A percentile compares a stretch with the other conserved stretches of the same genome.
Evolutionary conservation across 2,329 filamentous ascomycete species (phyloP).

Genomic region (Nemania serpens): DNA sequence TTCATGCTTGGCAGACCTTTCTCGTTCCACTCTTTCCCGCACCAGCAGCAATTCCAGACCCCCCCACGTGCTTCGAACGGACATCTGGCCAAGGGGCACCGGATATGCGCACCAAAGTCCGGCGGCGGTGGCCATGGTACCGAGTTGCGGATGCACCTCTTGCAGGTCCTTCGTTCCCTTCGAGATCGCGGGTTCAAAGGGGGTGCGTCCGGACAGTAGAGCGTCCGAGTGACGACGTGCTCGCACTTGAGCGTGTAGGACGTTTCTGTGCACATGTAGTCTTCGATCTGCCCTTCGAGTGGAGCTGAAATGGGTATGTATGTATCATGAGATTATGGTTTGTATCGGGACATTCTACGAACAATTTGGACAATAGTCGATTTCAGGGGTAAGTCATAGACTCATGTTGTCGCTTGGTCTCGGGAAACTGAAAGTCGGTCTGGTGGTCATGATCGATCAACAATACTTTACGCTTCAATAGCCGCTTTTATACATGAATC

Average conservation of each 20-base stretch:
- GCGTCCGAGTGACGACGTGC: conserved; percentile 52
- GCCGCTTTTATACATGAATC: conserved; percentile 1
- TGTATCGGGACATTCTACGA: background rate
- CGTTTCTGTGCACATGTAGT: conserved; percentile 54
- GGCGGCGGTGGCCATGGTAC: conserved; percentile 55
- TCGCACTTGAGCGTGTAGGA: conserved; percentile 57
- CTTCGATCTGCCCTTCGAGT: background rate
- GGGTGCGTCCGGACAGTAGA: conserved; percentile 51
- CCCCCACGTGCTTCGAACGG: conserved; percentile 56
- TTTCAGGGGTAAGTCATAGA: background rate
- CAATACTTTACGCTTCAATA: background rate
- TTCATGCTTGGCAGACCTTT: conserved; percentile 35
- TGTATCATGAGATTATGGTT: background rate
- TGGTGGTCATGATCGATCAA: background rate
- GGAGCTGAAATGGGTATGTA: background rate
- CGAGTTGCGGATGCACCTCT: conserved; percentile 48
- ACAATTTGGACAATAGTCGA: background rate
- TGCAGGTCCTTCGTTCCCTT: conserved; percentile 47
- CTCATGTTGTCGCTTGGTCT: background rate
- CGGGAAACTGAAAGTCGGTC: background rate
- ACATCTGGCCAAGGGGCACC: conserved; percentile 53
- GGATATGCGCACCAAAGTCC: conserved; percentile 46
- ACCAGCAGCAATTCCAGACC: conserved; percentile 62
- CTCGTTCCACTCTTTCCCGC: conserved; percentile 57
- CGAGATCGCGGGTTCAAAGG: conserved; percentile 32